phyloP scores from a whole-genome alignment of 2,329 filamentous ascomycete genomes.

The Sporothrix mexicana region DNA sequence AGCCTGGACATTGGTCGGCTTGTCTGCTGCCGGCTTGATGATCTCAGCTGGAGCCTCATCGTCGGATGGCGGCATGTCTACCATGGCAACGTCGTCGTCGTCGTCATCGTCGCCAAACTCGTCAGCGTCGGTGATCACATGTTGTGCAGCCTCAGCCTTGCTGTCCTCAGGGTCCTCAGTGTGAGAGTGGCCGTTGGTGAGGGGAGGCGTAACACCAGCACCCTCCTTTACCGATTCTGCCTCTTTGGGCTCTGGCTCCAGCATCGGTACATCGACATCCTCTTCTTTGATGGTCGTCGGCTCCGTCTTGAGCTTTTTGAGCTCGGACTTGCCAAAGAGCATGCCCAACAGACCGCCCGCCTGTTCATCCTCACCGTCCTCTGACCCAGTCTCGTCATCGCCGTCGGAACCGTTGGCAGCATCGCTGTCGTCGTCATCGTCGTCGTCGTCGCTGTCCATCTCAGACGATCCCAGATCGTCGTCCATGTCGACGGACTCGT shows the following conservation, averaged over 20 bases:
- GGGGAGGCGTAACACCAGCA: not conserved
- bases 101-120: conserved; percentile 43
- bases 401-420: conserved; percentile 54
- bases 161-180: not conserved
- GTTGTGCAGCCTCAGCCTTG: not conserved
- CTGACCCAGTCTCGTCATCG: conserved; percentile 49
- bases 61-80: conserved; percentile 37
- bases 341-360: conserved; percentile 59
- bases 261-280: conserved; percentile 39
- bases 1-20: not conserved
- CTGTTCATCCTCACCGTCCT: conserved; percentile 50
- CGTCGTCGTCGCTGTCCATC: conserved; percentile 53
- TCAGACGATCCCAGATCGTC: conserved; percentile 68
- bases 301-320: conserved; percentile 58
- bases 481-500: conserved; percentile 73
- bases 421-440: conserved; percentile 47
- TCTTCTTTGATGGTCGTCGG: conserved; percentile 41
- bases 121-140: not conserved
- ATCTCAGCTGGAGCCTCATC: not conserved
- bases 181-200: conserved; percentile 16
- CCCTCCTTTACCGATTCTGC: conserved; percentile 45
- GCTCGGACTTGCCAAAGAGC: conserved; percentile 64
- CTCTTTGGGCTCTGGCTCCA: conserved; percentile 46
- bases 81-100: conserved; percentile 40
- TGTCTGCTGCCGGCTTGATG: not conserved